Conservation (phyloP, 176 grass and related monocot genomes). For the Aegilops longissima region DNA sequence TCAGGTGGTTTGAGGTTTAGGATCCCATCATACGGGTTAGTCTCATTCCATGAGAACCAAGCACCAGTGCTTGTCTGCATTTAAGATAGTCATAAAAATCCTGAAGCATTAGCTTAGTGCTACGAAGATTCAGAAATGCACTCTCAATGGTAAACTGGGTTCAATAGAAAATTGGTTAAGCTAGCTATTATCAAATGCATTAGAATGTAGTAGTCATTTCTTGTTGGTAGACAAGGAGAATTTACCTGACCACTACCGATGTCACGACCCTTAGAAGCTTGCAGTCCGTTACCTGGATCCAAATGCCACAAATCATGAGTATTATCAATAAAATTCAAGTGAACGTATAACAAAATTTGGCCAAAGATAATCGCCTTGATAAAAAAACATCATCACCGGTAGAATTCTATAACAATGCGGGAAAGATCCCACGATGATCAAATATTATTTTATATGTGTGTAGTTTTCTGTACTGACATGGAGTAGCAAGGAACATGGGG, state of each 20-base stretch:
- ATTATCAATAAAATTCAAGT: background rate
- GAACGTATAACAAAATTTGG: background rate
- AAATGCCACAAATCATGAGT: conserved; percentile 3
- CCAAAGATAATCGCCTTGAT: background rate
- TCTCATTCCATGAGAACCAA: conserved; percentile 26
- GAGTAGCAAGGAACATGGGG: background rate
- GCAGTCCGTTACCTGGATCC: conserved; percentile 31
- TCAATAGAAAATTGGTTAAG: too few species aligned
- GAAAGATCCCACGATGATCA: too few species aligned
- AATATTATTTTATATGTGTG: too few species aligned
- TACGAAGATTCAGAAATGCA: background rate
- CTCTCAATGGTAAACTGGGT: too few species aligned
- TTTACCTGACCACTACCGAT: conserved; percentile 53
- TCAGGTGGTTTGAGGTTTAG: conserved; percentile 16
- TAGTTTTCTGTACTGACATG: too few species aligned
- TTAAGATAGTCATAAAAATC: conserved; percentile 3
- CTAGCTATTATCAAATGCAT: too few species aligned
- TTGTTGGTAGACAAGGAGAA: conserved; percentile 20
- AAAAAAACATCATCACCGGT: too few species aligned
- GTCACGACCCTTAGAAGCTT: conserved; percentile 27
- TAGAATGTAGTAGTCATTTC: background rate
- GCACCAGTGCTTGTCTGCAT: conserved; percentile 40
- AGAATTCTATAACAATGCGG: too few species aligned
- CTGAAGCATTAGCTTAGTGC: background rate
- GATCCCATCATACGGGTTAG: background rate